Evolutionary conservation across 2,329 filamentous ascomycete species (phyloP).

Genomic region (Penicillium sp.): DNA sequence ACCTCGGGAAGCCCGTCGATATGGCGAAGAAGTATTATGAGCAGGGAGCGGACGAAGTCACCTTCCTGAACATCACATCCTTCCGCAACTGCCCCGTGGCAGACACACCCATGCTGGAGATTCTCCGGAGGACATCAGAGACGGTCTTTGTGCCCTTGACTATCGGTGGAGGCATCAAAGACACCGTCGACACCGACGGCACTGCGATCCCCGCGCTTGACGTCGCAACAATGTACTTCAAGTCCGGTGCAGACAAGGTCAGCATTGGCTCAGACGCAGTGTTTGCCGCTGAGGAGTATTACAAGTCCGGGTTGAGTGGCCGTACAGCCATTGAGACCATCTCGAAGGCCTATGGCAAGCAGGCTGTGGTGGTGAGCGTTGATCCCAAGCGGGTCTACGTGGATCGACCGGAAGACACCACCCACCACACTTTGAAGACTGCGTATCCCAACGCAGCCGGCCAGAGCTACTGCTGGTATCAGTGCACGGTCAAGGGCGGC

Average conservation of each 20-base stretch:
- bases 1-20: slow-evolving; percentile 94
- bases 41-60: slow-evolving; percentile 94
- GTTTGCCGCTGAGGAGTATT: slow-evolving; percentile 87
- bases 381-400: slow-evolving; percentile 94
- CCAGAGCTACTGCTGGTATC: slow-evolving; percentile 90
- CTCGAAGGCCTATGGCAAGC: slow-evolving; percentile 87
- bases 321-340: slow-evolving; percentile 95
- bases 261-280: slow-evolving; percentile 96
- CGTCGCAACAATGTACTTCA: slow-evolving; percentile 96
- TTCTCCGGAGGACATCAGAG: slow-evolving; percentile 80
- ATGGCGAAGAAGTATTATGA: slow-evolving; percentile 94
- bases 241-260: slow-evolving; percentile 94
- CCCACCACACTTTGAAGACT: slow-evolving; percentile 75
- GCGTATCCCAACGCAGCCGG: slow-evolving; percentile 70
- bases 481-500: slow-evolving; percentile 94
- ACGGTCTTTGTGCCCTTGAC: slow-evolving; percentile 96
- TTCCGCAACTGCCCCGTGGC: slow-evolving; percentile 93
- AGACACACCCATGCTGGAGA: slow-evolving; percentile 94
- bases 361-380: slow-evolving; percentile 93
- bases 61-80: slow-evolving; percentile 96
- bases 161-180: slow-evolving; percentile 91
- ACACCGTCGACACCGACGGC: slow-evolving; percentile 86
- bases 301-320: slow-evolving; percentile 70
- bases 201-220: slow-evolving; percentile 85
- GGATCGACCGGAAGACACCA: slow-evolving; percentile 65